phyloP scores from a whole-genome alignment of 2,329 filamentous ascomycete genomes.

The Epichloe elymi region DNA sequence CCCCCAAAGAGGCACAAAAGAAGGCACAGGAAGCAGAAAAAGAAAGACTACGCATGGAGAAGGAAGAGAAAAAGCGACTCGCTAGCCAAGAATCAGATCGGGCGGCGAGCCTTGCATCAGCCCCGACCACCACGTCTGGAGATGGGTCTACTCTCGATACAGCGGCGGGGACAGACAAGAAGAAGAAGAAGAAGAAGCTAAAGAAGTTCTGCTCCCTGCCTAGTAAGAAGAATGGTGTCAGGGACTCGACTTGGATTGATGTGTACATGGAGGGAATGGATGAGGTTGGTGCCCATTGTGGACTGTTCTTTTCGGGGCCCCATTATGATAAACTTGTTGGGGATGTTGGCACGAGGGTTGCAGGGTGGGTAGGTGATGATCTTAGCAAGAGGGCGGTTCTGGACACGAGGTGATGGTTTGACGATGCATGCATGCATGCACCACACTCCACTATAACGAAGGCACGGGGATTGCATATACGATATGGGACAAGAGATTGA shows the following conservation, averaged over 20 bases:
- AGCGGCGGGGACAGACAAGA: neutral
- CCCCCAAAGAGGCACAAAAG: conserved; percentile 28
- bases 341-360: conserved; percentile 54
- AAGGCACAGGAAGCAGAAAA: conserved; percentile 27
- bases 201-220: conserved; percentile 73
- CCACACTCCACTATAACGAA: too few relatives aligned
- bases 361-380: conserved; percentile 57
- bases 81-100: conserved; percentile 13
- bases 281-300: conserved; percentile 75
- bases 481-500: too few relatives aligned
- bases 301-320: conserved; percentile 60
- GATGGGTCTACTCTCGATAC: neutral
- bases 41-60: conserved; percentile 20
- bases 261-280: conserved; percentile 75
- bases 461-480: too few relatives aligned
- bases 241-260: conserved; percentile 62
- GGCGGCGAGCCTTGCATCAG: neutral
- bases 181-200: conserved; percentile 32
- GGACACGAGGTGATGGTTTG: conserved; percentile 7
- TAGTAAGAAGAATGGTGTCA: conserved; percentile 34
- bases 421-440: neutral
- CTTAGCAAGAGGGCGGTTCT: conserved; percentile 28
- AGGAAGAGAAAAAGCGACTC: conserved; percentile 16
- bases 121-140: neutral
- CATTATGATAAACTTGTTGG: conserved; percentile 69